Base-by-base conservation (phyloP, 2,329 filamentous ascomycete genomes). In the Trematosphaeria pertusa region DNA sequence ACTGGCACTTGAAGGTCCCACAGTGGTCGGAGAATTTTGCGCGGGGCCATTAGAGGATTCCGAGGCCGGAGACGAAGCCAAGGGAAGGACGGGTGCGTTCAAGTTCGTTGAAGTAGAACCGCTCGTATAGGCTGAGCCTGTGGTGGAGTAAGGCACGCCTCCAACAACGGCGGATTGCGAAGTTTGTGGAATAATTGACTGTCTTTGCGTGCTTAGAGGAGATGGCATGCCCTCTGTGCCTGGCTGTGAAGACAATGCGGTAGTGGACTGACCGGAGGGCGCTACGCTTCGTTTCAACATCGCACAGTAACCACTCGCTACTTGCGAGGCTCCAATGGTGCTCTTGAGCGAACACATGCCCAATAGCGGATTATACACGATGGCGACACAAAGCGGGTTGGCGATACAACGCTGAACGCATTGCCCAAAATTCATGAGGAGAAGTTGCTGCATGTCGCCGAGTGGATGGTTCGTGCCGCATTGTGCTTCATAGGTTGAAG, bases 281-380 rank as follows among this genome's bases (percentile, higher is more conserved):
- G 5, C 2, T 9, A 31, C 20, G 31, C 5, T 5, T 21, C 8
- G 32, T 17, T 17, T 42, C 8, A 21, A 22, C 37, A 47, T 47
- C 5, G 34, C 44, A 37, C 44, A 47, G 11, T 24, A 10, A 10
- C 44, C 44, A 21, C 15, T 24, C 11, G 1, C 32, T 18, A 18
- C 17, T n/a, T 41, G 14, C 8, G 44, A 14, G n/a, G 22, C 17
- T 17, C 44, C 32, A 7, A 47, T 9, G 7, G 37, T 14, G 9
- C 20, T 42, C 20, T 47, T 47, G 15, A 47, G 18, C 11, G 32
- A 31, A 28, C 44, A 47, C 4, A 30, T 18, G 5, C 12, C n/a
- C 15, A 42, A 20, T 2, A 40, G 7, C 19, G 37, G 37, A 26
- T 47, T 42, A 21, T 41, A 47, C 3, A 47, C 22, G 19, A 47